Evolutionary conservation across 305 asterid genomes (phyloP).

Genomic region (Fraxinus nigra): DNA sequence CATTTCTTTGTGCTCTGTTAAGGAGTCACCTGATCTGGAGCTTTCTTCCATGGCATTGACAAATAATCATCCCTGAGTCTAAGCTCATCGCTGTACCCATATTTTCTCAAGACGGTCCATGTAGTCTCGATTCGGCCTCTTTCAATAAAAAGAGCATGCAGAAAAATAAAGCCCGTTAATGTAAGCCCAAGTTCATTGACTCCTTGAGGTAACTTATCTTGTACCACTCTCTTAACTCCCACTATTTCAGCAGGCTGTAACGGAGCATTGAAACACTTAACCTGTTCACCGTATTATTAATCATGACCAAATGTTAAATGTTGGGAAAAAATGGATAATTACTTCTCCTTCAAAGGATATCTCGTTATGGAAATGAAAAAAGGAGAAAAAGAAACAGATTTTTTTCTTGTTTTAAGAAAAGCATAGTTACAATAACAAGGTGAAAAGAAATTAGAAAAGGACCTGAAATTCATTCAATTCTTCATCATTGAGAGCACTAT

Average conservation of each 20-base stretch:
- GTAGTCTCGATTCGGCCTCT: slow-evolving; percentile 86
- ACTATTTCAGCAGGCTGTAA: slow-evolving; percentile 84
- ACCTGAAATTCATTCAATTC: slow-evolving; percentile 98
- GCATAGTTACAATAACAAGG: not conserved
- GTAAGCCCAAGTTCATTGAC: slow-evolving; percentile 86
- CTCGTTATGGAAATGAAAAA: not conserved
- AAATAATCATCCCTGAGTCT: slow-evolving; percentile 72
- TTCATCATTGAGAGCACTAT: slow-evolving; percentile 76
- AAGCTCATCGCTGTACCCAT: slow-evolving; percentile 82
- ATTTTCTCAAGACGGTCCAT: slow-evolving; percentile 91
- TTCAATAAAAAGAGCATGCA: slow-evolving; percentile 93
- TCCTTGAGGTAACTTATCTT: slow-evolving; percentile 87
- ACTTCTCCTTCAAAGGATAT: not conserved
- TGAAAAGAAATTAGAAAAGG: slow-evolving; percentile 6
- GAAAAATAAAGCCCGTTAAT: slow-evolving; percentile 81
- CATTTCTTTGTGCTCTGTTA: slow-evolving; percentile 11
- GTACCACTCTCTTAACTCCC: slow-evolving; percentile 84
- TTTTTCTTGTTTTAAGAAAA: slow-evolving; percentile 9
- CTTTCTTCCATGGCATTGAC: slow-evolving; percentile 64
- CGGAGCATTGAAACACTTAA: slow-evolving; percentile 88
- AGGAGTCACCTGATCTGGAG: slow-evolving; percentile 82
- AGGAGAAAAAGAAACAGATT: not conserved
- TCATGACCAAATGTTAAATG: slow-evolving; percentile 3
- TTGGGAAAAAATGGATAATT: not conserved
- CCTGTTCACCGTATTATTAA: slow-evolving; percentile 38